A percentile compares a stretch with the other conserved stretches of the same genome.
These are phyloP conservation scores for Gleditsia sinensis DNA, from an alignment of 306 rosid species.

Conservation along the genomic window DNA sequence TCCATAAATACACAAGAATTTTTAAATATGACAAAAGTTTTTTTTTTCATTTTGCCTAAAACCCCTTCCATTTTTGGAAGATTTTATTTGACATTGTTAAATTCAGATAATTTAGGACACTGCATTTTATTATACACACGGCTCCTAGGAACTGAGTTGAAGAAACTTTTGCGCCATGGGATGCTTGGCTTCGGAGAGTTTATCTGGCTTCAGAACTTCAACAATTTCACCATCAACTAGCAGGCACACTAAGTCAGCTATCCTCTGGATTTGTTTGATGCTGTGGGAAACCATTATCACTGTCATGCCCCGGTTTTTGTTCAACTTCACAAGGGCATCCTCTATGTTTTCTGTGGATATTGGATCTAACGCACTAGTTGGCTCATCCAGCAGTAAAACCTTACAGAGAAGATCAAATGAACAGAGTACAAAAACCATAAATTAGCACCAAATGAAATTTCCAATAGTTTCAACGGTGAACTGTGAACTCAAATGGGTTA, in stretches of 20 bases:
- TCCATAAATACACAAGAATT: too few species aligned
- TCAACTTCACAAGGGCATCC: constrained; percentile 74
- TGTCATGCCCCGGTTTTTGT: constrained; percentile 71
- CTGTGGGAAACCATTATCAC: constrained; percentile 83
- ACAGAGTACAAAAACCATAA: background rate
- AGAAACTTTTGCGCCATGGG: constrained; percentile 90
- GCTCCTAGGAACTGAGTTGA: constrained; percentile 59
- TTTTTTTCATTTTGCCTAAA: too few species aligned
- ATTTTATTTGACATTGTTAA: too few species aligned
- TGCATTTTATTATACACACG: background rate
- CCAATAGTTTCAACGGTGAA: background rate
- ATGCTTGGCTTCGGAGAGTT: constrained; percentile 75
- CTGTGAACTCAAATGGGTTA: constrained; percentile 29
- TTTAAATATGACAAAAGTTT: too few species aligned
- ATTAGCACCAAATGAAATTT: background rate
- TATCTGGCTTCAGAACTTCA: constrained; percentile 64
- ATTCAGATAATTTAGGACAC: background rate
- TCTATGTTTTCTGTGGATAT: constrained; percentile 89
- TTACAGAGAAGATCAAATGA: constrained; percentile 5
- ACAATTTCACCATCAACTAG: constrained; percentile 85
- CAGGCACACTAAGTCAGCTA: constrained; percentile 83
- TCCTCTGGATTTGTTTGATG: constrained; percentile 87
- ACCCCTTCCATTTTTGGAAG: too few species aligned
- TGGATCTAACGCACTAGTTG: constrained; percentile 95
- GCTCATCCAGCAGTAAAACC: constrained; percentile 92